Evolutionary conservation across 441 rosid species (phyloP).

Genomic region (Erodium moschatum): DNA sequence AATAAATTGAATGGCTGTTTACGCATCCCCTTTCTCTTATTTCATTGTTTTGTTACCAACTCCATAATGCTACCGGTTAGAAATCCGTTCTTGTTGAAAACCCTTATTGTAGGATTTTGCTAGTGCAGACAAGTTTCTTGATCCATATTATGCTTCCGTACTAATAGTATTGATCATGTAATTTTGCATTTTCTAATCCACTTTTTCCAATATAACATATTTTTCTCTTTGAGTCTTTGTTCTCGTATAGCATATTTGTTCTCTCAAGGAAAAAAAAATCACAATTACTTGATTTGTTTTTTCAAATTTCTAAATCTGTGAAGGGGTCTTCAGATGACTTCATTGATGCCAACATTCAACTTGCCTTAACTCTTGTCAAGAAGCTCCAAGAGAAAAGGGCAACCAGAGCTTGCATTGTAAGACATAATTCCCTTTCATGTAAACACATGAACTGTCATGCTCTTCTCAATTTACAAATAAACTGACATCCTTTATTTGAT

Average conservation of each 20-base stretch:
- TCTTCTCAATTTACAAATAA: not conserved
- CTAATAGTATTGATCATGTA: not conserved
- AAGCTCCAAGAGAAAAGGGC: constrained; percentile 64
- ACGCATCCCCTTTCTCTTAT: constrained; percentile 5
- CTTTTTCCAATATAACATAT: not conserved
- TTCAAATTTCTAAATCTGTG: constrained; percentile 39
- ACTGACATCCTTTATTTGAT: constrained; percentile 11
- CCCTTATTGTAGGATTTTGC: not conserved
- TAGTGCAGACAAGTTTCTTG: not conserved
- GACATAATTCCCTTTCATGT: constrained; percentile 18
- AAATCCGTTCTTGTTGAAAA: not conserved
- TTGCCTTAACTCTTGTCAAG: constrained; percentile 61
- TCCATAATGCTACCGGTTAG: constrained; percentile 5
- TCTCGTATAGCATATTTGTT: not conserved
- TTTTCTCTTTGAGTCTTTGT: not conserved
- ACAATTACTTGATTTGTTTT: constrained; percentile 17
- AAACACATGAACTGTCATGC: not conserved
- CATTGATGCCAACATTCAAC: constrained; percentile 87
- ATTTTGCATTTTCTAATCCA: not conserved
- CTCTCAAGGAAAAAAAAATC: not conserved
- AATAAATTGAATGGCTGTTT: constrained; percentile 8
- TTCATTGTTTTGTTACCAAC: not conserved
- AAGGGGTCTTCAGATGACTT: constrained; percentile 96
- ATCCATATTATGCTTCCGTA: not conserved
- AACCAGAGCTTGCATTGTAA: constrained; percentile 77